Evolutionary conservation across 1,284 basidiomycete genomes (phyloP).

Genomic region (Cutaneotrichosporon sp.): DNA sequence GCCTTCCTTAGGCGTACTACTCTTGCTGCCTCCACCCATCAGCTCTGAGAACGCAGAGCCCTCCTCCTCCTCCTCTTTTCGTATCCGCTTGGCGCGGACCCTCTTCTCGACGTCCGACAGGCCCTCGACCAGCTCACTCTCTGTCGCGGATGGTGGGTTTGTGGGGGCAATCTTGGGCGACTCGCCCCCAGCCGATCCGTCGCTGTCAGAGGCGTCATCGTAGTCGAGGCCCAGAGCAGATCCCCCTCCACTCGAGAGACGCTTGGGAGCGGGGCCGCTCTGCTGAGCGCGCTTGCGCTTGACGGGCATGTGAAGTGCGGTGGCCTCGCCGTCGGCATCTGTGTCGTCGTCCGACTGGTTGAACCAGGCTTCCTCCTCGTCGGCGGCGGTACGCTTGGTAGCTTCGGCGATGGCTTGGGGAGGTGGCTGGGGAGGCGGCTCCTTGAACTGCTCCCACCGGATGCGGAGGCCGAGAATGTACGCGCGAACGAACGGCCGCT

Average conservation of each 20-base stretch:
- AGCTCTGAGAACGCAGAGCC: slow-evolving; percentile 31
- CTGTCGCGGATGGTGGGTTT: slow-evolving; percentile 15
- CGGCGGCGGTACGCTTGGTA: slow-evolving; percentile 60
- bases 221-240: slow-evolving; percentile 47
- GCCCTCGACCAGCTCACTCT: slow-evolving; percentile 37
- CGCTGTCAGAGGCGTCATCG: slow-evolving; percentile 52
- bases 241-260: slow-evolving; percentile 16
- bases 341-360: slow-evolving; percentile 65
- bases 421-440: slow-evolving; percentile 64
- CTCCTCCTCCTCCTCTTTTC: slow-evolving; percentile 70
- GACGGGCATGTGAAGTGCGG: slow-evolving; percentile 12
- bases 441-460: slow-evolving; percentile 89
- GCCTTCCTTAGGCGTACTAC: slow-evolving; percentile 20
- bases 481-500: slow-evolving; percentile 47
- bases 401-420: slow-evolving; percentile 58
- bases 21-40: slow-evolving; percentile 7
- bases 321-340: slow-evolving; percentile 5
- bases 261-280: slow-evolving; percentile 21
- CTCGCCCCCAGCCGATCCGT: slow-evolving; percentile 37
- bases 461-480: slow-evolving; percentile 62
- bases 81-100: slow-evolving; percentile 69
- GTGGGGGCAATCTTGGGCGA: slow-evolving; percentile 22
- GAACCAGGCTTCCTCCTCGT: slow-evolving; percentile 81
- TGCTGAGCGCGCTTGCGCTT: slow-evolving; percentile 36
- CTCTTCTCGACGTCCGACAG: slow-evolving; percentile 55